Conservation (phyloP, 78 protist species). For the Tieghemostelium lacteum region DNA sequence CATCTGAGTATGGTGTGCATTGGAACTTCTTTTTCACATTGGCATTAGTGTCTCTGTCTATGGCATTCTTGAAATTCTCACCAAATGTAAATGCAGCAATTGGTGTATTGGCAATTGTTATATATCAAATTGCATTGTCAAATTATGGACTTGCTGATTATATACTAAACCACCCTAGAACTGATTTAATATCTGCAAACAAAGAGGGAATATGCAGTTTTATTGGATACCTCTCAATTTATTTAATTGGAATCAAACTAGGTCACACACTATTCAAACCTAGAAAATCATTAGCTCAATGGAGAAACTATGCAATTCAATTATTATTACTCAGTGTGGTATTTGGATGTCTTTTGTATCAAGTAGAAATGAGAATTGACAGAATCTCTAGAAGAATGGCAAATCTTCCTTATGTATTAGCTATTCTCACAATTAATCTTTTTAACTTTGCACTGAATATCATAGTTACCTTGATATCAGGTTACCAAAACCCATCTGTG, state of each 20-base stretch:
- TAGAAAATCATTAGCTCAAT: slow-evolving; percentile 7
- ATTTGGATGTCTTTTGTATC: slow-evolving; percentile 7
- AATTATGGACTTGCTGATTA: slow-evolving; percentile 73
- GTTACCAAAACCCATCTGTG: slow-evolving; percentile 32
- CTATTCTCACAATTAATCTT: slow-evolving; percentile 43
- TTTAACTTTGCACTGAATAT: slow-evolving; percentile 46
- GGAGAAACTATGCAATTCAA: slow-evolving; percentile 37
- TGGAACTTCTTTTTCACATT: slow-evolving; percentile 97
- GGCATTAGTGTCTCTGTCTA: slow-evolving; percentile 80
- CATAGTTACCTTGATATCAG: slow-evolving; percentile 9
- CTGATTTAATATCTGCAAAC: slow-evolving; percentile 71
- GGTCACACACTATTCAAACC: slow-evolving; percentile 20
- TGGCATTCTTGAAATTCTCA: slow-evolving; percentile 50
- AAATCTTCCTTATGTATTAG: slow-evolving; percentile 55
- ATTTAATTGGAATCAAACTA: slow-evolving; percentile 50
- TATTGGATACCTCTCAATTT: slow-evolving; percentile 82
- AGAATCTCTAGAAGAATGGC: slow-evolving; percentile 62
- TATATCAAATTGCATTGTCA: slow-evolving; percentile 15
- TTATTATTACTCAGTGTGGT: not conserved
- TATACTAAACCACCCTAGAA: slow-evolving; percentile 64
- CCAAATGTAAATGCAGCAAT: slow-evolving; percentile 22
- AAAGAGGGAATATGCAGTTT: slow-evolving; percentile 89
- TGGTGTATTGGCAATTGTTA: slow-evolving; percentile 34
- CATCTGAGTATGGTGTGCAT: slow-evolving; percentile 95
- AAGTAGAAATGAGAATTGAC: slow-evolving; percentile 6